These are phyloP conservation scores for Setaria viridis DNA, from an alignment of 202 grass and related monocot species.

Conservation along the genomic window DNA sequence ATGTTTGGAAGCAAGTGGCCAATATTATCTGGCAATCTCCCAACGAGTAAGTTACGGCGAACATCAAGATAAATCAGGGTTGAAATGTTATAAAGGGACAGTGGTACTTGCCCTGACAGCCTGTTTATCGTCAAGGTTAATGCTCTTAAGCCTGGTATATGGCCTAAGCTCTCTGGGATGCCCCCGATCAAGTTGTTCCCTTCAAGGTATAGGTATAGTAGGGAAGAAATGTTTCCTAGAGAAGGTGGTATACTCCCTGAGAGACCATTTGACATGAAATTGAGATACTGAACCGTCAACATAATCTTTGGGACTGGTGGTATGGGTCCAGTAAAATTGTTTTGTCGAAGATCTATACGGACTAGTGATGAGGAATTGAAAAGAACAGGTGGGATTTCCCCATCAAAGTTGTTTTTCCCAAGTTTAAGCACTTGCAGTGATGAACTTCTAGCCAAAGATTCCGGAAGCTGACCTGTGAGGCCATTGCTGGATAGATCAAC, in stretches of 20 bases:
- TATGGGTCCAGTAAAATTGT: slow-evolving; percentile 44
- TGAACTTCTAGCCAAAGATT: slow-evolving; percentile 33
- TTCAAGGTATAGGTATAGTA: slow-evolving; percentile 26
- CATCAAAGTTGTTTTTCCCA: slow-evolving; percentile 37
- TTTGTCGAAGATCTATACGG: slow-evolving; percentile 23
- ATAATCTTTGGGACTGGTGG: slow-evolving; percentile 21
- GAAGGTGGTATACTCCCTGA: slow-evolving; percentile 45
- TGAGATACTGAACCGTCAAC: slow-evolving; percentile 6
- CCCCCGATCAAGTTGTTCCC: slow-evolving; percentile 41
- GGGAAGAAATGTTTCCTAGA: slow-evolving; percentile 44
- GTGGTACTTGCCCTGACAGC: slow-evolving; percentile 47
- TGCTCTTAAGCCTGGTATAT: slow-evolving; percentile 14
- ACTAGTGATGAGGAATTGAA: slow-evolving; percentile 41
- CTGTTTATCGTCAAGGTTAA: slow-evolving; percentile 28
- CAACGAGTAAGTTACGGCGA: slow-evolving; percentile 42
- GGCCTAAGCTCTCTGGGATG: slow-evolving; percentile 43
- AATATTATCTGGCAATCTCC: slow-evolving; percentile 47
- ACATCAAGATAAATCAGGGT: slow-evolving; percentile 32
- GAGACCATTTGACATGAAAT: slow-evolving; percentile 27
- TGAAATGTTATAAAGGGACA: slow-evolving; percentile 40
- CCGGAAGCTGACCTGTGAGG: slow-evolving; percentile 48
- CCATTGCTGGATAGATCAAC: slow-evolving; percentile 35
- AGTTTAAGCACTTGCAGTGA: slow-evolving; percentile 38
- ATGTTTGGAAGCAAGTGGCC: slow-evolving; percentile 48
- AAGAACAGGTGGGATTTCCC: slow-evolving; percentile 34